Evolutionary conservation across 805 yeast species (phyloP).

Genomic region (Grigorovia transvaalensis): DNA sequence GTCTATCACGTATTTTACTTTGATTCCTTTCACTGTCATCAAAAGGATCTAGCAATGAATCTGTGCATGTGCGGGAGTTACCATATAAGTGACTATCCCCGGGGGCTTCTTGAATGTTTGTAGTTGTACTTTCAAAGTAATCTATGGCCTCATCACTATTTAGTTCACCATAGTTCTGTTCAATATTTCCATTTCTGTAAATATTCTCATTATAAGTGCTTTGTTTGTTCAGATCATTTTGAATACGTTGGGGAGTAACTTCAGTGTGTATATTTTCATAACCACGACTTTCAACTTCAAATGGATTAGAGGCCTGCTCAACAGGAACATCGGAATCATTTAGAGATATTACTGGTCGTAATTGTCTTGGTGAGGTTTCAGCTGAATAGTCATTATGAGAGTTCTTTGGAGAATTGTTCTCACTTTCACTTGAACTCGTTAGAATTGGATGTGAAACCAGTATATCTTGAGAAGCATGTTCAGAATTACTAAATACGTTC

Average conservation of each 20-base stretch:
- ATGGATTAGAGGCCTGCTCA: neutral
- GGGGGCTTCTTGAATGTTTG: neutral
- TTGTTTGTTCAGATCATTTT: neutral
- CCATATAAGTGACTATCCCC: neutral
- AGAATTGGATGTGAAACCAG: neutral
- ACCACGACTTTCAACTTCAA: neutral
- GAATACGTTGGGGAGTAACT: neutral
- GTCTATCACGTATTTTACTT: neutral
- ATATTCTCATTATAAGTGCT: neutral
- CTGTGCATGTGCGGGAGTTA: neutral
- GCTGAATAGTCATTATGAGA: neutral
- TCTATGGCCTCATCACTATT: neutral
- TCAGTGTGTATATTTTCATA: neutral
- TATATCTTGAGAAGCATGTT: neutral
- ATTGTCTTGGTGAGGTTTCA: neutral
- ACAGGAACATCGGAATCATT: neutral
- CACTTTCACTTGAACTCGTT: neutral
- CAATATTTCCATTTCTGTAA: neutral
- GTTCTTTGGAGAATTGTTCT: neutral
- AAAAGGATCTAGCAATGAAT: conserved; percentile 1
- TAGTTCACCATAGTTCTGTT: neutral
- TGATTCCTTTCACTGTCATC: neutral
- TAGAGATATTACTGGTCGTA: neutral
- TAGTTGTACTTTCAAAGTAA: neutral
- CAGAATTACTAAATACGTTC: neutral